A percentile compares a stretch with the other conserved stretches of the same genome.
phyloP scores from a whole-genome alignment of 305 asterid genomes.

The Fraxinus baroniana region DNA sequence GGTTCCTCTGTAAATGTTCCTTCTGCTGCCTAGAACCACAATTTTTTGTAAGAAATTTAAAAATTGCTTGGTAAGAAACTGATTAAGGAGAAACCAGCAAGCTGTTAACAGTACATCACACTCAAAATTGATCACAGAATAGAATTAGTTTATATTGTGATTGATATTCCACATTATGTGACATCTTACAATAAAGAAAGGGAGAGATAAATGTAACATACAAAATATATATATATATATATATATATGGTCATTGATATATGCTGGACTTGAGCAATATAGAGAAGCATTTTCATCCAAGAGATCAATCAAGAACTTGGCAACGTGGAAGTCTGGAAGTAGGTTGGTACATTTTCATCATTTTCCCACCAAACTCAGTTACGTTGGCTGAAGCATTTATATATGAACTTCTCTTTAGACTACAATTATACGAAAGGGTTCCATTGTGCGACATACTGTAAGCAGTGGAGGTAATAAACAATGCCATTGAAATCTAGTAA shows the following conservation, averaged over 20 bases:
- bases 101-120: neutral
- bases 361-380: neutral
- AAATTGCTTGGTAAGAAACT: constrained; percentile 8
- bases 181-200: neutral
- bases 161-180: neutral
- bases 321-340: neutral
- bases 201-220: neutral
- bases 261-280: neutral
- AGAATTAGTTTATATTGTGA: neutral
- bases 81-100: constrained; percentile 14
- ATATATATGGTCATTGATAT: neutral
- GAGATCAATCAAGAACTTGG: neutral
- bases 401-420: neutral
- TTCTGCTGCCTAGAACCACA: constrained; percentile 61
- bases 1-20: constrained; percentile 96
- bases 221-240: no score
- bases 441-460: neutral
- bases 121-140: constrained; percentile 8
- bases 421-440: neutral
- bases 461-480: neutral
- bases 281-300: neutral
- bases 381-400: neutral
- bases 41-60: constrained; percentile 12
- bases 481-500: constrained; percentile 7
- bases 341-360: neutral